Evolutionary conservation across 106 monocot species (phyloP).

Genomic region (Hemerocallis citrina): DNA sequence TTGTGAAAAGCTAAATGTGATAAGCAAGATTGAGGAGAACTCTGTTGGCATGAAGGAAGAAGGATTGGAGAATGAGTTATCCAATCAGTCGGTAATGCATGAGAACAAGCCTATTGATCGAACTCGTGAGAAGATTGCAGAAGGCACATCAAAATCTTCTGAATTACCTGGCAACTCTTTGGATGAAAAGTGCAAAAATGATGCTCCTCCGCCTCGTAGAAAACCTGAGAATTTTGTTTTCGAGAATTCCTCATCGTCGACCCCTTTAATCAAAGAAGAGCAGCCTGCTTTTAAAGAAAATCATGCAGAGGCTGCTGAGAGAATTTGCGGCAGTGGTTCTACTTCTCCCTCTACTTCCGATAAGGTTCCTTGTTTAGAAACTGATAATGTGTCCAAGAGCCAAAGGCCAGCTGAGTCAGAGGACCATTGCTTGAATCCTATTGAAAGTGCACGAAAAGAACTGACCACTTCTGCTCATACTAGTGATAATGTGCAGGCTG

Average conservation of each 20-base stretch:
- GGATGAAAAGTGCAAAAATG: neutral
- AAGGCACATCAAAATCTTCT: slow-evolving; percentile 5
- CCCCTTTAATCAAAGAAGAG: slow-evolving; percentile 1
- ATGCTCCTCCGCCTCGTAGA: neutral
- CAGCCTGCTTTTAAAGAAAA: neutral
- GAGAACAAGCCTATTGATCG: slow-evolving; percentile 8
- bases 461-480: neutral
- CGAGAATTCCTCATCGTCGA: neutral
- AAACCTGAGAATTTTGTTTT: slow-evolving; percentile 6
- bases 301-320: slow-evolving; percentile 5
- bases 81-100: slow-evolving; percentile 12
- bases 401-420: slow-evolving; percentile 4
- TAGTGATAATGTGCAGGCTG: slow-evolving; percentile 9
- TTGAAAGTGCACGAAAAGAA: slow-evolving; percentile 21
- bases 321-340: slow-evolving; percentile 1
- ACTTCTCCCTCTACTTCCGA: neutral
- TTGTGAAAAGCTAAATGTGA: slow-evolving; percentile 12
- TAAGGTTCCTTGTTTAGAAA: neutral
- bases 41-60: slow-evolving; percentile 1
- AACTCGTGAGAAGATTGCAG: slow-evolving; percentile 19
- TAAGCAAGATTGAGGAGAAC: neutral
- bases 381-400: neutral
- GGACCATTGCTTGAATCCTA: neutral
- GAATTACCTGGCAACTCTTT: neutral
- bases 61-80: neutral